Evolutionary conservation across 2,329 filamentous ascomycete species (phyloP), one percentile per base, ranked within the genome.

Genomic region (Aspergillus tanneri): DNA sequence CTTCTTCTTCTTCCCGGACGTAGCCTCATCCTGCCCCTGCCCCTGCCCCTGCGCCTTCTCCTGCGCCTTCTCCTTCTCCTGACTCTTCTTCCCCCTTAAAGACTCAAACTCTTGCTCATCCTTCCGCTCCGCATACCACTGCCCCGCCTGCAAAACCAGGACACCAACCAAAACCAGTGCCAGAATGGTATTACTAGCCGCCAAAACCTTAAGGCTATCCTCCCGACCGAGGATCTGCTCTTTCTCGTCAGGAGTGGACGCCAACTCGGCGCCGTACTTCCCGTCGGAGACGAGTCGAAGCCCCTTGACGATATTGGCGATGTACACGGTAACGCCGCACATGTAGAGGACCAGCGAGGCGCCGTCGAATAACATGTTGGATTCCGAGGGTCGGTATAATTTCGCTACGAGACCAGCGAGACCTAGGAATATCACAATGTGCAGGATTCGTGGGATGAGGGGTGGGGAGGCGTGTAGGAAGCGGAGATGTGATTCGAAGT

Each of bases 71-170:
- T 32, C 38, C 22, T 25, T 22, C 24, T 19, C 34, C 52, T 72
- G 70, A 47, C 72, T 67, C 54, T 74, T 76, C 69, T 77, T 72
- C 58, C 84, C 81, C 55, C 57, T 56, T 11, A 86, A 78, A 66
- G 83, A 80, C 64, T 82, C 83, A 47, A 81, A 78, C 70, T 96
- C 91, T 67, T 91, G 87, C 63, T 80, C 79, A 72, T 97, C 91
- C 75, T 95, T 95, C 66, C 88, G 81, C 80, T 97, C 91, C 21
- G 93, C 93, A 74, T 99, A 99, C 93, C 92, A 97, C 79, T 97
- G 90, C 9, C 93, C 93, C 16, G 90, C 90, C 81, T 99, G 93
- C 64, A 99, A 74, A 25, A 96, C 88, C 56, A 99, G 69, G 8
- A 99, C 88, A 4, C 93, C 93, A 3, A 97, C 85, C 44, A 99